These are phyloP conservation scores for Rhodotorula sp. DNA, from an alignment of 1,284 basidiomycete species.

Conservation along the genomic window DNA sequence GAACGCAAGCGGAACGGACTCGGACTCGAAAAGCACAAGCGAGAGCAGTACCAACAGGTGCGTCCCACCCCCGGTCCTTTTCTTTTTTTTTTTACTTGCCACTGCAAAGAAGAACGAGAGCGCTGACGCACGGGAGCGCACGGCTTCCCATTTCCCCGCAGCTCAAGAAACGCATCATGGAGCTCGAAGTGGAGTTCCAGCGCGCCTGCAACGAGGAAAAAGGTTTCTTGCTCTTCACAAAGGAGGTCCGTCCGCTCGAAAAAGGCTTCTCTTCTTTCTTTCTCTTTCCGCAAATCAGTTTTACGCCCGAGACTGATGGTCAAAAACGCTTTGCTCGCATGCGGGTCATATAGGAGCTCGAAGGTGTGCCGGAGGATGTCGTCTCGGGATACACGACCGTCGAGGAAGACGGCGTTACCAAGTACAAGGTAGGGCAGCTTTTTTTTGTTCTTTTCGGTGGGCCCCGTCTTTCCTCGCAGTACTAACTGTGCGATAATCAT, in stretches of 20 bases:
- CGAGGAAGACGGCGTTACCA: slow-evolving; percentile 14
- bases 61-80: background rate
- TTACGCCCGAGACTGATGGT: slow-evolving; percentile 53
- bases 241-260: slow-evolving; percentile 51
- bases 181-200: slow-evolving; percentile 68
- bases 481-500: no score
- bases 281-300: slow-evolving; percentile 43
- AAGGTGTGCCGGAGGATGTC: slow-evolving; percentile 73
- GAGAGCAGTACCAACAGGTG: slow-evolving; percentile 59
- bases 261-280: background rate
- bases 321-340: slow-evolving; percentile 8
- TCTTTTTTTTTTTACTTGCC: background rate
- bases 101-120: no score
- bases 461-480: background rate
- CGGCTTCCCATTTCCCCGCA: slow-evolving; percentile 7
- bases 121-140: background rate
- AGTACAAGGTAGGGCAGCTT: slow-evolving; percentile 25
- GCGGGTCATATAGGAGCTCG: slow-evolving; percentile 59
- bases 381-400: slow-evolving; percentile 26
- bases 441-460: no score
- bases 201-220: slow-evolving; percentile 86
- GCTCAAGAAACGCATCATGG: slow-evolving; percentile 60
- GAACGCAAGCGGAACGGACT: slow-evolving; percentile 74
- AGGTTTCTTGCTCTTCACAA: slow-evolving; percentile 44
- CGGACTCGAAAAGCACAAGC: slow-evolving; percentile 64